These are phyloP conservation scores for Apiosordaria backusii DNA, from an alignment of 495 filamentous ascomycete genomes.

Conservation along the genomic window DNA sequence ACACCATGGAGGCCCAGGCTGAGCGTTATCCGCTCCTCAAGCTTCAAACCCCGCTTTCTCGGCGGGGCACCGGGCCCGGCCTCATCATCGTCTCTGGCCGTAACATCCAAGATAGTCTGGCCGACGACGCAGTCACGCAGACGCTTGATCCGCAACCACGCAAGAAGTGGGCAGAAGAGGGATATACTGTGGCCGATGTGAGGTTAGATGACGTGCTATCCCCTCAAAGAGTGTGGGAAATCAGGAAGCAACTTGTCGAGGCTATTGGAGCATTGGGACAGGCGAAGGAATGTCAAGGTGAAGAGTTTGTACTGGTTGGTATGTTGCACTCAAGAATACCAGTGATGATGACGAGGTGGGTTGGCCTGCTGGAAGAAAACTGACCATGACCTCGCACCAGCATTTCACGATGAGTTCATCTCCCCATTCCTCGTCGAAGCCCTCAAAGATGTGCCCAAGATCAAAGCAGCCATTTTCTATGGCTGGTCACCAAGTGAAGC, in stretches of 20 bases:
- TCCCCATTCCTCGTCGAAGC: conserved; percentile 2
- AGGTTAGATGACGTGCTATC: conserved; percentile 5
- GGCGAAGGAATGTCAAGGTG: conserved; percentile 28
- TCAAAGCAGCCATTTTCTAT: conserved; percentile 37
- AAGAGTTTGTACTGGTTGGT: conserved; percentile 38
- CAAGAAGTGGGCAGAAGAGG: conserved; percentile 60
- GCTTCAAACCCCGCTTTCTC: conserved; percentile 54
- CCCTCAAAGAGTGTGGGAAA: background rate
- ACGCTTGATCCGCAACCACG: conserved; percentile 46
- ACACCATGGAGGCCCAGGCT: background rate
- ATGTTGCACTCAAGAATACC: conserved; percentile 17
- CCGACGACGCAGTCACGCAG: conserved; percentile 13
- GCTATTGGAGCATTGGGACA: conserved; percentile 26
- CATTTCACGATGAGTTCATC: background rate
- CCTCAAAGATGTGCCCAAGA: conserved; percentile 19
- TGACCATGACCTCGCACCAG: background rate
- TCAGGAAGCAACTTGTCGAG: conserved; percentile 6
- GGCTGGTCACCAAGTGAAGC: conserved; percentile 4
- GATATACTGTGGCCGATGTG: conserved; percentile 50
- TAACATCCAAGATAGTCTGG: conserved; percentile 5
- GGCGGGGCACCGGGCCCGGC: conserved; percentile 53
- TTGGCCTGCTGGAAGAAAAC: background rate
- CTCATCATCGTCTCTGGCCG: conserved; percentile 43
- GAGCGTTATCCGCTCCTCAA: conserved; percentile 12
- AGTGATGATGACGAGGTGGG: background rate